A percentile compares a stretch with the other conserved stretches of the same genome.
These are phyloP conservation scores for Aspergillus terreus DNA, from an alignment of 2,329 filamentous ascomycete genomes.

Conservation along the genomic window DNA sequence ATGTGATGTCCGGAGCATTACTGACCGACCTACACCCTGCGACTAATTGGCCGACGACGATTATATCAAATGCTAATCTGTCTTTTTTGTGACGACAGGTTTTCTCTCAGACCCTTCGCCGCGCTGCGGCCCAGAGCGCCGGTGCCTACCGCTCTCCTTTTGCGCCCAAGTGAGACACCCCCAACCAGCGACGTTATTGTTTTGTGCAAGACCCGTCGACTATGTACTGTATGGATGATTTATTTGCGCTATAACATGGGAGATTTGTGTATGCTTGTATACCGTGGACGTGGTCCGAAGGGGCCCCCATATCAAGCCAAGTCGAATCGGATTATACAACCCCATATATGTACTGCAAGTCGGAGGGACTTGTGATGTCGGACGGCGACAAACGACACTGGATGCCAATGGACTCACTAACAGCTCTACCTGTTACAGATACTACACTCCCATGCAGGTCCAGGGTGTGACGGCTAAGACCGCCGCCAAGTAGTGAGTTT, in stretches of 20 bases:
- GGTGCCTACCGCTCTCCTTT: conserved; percentile 53
- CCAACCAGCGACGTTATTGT: neutral
- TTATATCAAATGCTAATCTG: conserved; percentile 14
- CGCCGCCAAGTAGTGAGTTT: conserved; percentile 46
- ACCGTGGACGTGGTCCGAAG: neutral
- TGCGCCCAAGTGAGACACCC: conserved; percentile 52
- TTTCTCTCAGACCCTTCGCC: conserved; percentile 34
- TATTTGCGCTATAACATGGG: neutral
- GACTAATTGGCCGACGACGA: neutral
- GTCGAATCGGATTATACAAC: neutral
- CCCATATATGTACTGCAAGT: neutral
- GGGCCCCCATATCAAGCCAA: neutral
- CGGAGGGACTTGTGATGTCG: neutral
- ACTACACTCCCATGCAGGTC: conserved; percentile 47
- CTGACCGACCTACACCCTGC: neutral
- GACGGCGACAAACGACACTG: neutral
- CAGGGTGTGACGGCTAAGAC: conserved; percentile 46
- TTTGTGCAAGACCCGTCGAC: neutral
- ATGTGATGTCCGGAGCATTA: neutral
- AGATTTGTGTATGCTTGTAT: neutral
- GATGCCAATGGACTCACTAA: too few species aligned
- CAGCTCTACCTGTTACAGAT: conserved; percentile 33
- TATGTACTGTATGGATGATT: neutral
- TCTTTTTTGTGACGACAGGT: conserved; percentile 14
- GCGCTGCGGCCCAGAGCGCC: conserved; percentile 34